phyloP scores from a whole-genome alignment of 306 rosid genomes.

The Lagenaria siceraria region DNA sequence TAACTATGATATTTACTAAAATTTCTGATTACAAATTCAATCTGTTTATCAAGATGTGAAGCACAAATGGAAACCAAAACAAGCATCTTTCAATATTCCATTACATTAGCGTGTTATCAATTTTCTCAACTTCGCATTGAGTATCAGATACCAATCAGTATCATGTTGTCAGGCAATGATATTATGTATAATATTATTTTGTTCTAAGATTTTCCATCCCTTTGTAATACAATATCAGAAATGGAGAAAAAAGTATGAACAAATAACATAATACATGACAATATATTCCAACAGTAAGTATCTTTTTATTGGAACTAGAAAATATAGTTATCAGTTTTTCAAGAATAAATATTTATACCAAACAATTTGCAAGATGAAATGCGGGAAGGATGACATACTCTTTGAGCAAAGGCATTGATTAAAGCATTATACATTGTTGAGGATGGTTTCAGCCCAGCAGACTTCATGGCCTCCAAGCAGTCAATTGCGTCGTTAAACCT shows the following conservation, averaged over 20 bases:
- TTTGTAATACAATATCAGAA: neutral
- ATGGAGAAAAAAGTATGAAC: neutral
- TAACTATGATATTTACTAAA: neutral
- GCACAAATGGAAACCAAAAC: neutral
- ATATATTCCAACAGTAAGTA: neutral
- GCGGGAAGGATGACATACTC: constrained; percentile 30
- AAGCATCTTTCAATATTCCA: neutral
- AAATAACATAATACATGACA: neutral
- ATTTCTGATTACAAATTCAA: neutral
- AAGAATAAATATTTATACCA: neutral
- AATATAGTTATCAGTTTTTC: neutral
- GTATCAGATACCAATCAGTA: neutral
- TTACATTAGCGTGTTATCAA: neutral
- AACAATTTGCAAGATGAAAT: neutral
- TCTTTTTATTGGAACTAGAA: neutral
- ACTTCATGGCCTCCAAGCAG: constrained; percentile 72
- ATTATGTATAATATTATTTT: neutral
- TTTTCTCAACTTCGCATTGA: neutral
- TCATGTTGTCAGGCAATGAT: neutral
- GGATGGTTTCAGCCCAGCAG: constrained; percentile 70
- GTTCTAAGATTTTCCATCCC: neutral
- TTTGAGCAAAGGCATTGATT: constrained; percentile 86
- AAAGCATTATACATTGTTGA: constrained; percentile 83
- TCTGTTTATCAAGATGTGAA: neutral
- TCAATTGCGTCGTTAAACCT: constrained; percentile 70